Evolutionary conservation across 1,284 basidiomycete genomes (phyloP), one percentile per base, ranked within the genome.

Genomic region (Marasmius sp.): DNA sequence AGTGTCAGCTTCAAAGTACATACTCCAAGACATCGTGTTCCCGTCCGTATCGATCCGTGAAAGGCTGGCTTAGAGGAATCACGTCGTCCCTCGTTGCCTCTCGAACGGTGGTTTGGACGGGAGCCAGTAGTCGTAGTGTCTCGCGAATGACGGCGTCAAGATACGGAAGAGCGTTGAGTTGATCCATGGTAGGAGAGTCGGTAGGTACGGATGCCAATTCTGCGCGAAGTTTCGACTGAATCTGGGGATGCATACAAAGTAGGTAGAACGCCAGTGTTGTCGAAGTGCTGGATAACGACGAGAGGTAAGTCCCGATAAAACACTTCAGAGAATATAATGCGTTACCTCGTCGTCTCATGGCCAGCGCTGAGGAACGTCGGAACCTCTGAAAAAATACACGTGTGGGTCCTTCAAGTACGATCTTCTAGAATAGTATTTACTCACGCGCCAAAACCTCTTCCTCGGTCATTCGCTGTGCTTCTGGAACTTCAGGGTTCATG

Each of bases 111-210:
- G 68, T 70, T 0, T 84, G 75, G 0, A 91, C 87, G 1, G 91
- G 90, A 0, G 85, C 67, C 65, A 88, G 78, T 9, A 93, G 65
- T 8, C 93, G 82, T 38, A 95, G 75, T 0, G 81, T 79, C 73
- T 95, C 93, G 34, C 86, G 83, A 2, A 91, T 78, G 14, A 93
- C 86, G 20, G 75, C 74, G 64, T 89, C 87, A 12, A 89, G 84
- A 66, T 87, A 89, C 2, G 82, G 81, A 14, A 89, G 75, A 0
- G 77, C 71, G 61, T 82, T 81, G n/a, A 89, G 77, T 53, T 86
- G 79, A 12, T 88, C 87, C 82, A 87, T 85, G 0, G 82, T 79
- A 0, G 84, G 84, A 4, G 70, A 77, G n/a, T 87, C 84, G 0
- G 78, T 80, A 2, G 74, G 69, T 9, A 86, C 68, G 0, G 73